phyloP scores from a whole-genome alignment of 176 grass and related monocot species.

The Triticum turgidum region DNA sequence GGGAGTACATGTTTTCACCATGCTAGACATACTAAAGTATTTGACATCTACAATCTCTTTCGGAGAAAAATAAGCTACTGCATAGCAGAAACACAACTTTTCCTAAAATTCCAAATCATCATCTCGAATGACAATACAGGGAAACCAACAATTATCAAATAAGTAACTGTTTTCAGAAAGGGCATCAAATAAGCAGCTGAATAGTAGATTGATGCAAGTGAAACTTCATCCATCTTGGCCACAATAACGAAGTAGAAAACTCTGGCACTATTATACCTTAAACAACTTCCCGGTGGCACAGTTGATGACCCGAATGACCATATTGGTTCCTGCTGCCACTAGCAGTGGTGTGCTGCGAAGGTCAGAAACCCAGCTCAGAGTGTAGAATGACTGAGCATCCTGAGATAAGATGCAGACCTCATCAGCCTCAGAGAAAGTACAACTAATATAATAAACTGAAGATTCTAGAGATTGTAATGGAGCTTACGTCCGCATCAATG shows the following conservation, averaged over 20 bases:
- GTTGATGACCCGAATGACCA: conserved; percentile 79
- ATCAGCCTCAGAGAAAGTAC: conserved; percentile 26
- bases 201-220: not conserved
- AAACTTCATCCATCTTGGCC: not conserved
- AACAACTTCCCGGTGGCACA: conserved; percentile 67
- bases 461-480: not conserved
- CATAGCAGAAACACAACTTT: not conserved
- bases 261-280: conserved; percentile 48
- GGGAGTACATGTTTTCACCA: not conserved
- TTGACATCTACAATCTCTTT: not conserved
- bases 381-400: conserved; percentile 91
- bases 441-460: conserved; percentile 6
- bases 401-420: conserved; percentile 27
- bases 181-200: not conserved
- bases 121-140: not conserved
- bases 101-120: conserved; percentile 11
- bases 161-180: not conserved
- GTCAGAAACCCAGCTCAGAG: conserved; percentile 81
- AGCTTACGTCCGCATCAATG: conserved; percentile 73
- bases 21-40: not conserved
- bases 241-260: not conserved
- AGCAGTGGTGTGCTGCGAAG: conserved; percentile 61
- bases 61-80: not conserved
- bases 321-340: conserved; percentile 71
- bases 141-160: conserved; percentile 1